A percentile compares a stretch with the other conserved stretches of the same genome.
Evolutionary conservation across 2,329 filamentous ascomycete species (phyloP).

Genomic region (Aspergillus sp.): DNA sequence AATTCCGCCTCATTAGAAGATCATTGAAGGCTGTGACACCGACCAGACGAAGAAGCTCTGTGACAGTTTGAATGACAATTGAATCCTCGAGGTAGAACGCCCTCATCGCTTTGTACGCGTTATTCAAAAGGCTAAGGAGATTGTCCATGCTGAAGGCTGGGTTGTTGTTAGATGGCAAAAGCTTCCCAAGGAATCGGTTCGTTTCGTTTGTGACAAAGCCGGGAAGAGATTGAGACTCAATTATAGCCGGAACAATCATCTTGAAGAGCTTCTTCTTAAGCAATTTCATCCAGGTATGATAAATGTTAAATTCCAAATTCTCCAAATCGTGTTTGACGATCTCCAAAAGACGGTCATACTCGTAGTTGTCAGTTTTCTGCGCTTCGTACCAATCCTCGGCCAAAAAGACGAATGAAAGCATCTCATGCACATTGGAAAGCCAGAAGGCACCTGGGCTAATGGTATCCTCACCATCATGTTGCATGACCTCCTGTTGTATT

Average conservation of each 20-base stretch:
- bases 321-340: conserved; percentile 99
- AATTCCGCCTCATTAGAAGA: conserved; percentile 94
- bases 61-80: conserved; percentile 94
- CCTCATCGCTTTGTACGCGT: conserved; percentile 98
- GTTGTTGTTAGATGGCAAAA: conserved; percentile 82
- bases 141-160: conserved; percentile 99
- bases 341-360: conserved; percentile 94
- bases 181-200: conserved; percentile 96
- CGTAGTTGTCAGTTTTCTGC: conserved; percentile 98
- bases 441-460: conserved; percentile 98
- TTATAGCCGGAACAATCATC: conserved; percentile 99
- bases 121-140: conserved; percentile 90
- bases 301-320: conserved; percentile 99
- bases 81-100: conserved; percentile 95
- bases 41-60: conserved; percentile 86
- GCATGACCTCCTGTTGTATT: conserved; percentile 99
- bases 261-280: conserved; percentile 99
- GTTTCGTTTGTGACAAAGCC: conserved; percentile 99
- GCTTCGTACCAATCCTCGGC: conserved; percentile 99
- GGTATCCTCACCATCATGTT: conserved; percentile 94
- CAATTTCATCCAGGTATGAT: conserved; percentile 99
- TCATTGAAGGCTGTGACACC: conserved; percentile 99
- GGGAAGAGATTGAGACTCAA: conserved; percentile 95
- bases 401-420: conserved; percentile 98
- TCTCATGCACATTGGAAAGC: conserved; percentile 98